These are phyloP conservation scores for Cymodocea nodosa DNA, from an alignment of 116 monocot genomes.

Conservation along the genomic window DNA sequence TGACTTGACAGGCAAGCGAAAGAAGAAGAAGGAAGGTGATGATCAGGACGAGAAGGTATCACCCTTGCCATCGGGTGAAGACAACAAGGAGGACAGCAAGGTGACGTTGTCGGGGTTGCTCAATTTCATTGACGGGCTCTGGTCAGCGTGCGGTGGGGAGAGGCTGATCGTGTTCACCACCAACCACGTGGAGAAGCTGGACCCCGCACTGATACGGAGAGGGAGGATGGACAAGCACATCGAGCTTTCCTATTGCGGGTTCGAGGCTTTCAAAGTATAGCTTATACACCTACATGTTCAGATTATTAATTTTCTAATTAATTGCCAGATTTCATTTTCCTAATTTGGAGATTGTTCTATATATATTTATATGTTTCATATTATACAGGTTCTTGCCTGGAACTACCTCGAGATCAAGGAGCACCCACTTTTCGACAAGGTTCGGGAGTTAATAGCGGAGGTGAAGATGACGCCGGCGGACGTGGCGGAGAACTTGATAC, in stretches of 20 bases:
- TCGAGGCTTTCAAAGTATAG: conserved; percentile 5
- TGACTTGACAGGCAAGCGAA: conserved; percentile 41
- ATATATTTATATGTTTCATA: background rate
- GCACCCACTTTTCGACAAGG: background rate
- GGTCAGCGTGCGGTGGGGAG: conserved; percentile 10
- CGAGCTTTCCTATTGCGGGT: conserved; percentile 9
- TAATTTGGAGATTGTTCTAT: background rate
- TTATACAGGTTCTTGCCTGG: background rate
- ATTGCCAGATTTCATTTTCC: too few relatives aligned
- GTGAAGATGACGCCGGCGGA: conserved; percentile 9
- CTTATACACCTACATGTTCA: background rate
- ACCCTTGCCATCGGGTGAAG: too few relatives aligned
- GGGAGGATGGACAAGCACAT: conserved; percentile 14
- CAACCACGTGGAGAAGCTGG: conserved; percentile 9
- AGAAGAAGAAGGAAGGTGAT: conserved; percentile 14
- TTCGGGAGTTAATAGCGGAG: conserved; percentile 1
- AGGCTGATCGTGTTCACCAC: conserved; percentile 8
- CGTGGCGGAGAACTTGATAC: conserved; percentile 9
- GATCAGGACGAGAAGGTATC: background rate
- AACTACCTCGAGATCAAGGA: conserved; percentile 2
- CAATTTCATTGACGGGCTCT: conserved; percentile 12
- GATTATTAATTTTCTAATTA: too few relatives aligned
- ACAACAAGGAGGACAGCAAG: conserved; percentile 13
- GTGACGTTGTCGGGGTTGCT: conserved; percentile 7
- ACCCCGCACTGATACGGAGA: conserved; percentile 3